Percentiles rank a stretch among this genome's conserved stretches.
These are phyloP conservation scores for Adiantum capillusveneris DNA, from an alignment of 75 land plant genomes.

Conservation along the genomic window DNA sequence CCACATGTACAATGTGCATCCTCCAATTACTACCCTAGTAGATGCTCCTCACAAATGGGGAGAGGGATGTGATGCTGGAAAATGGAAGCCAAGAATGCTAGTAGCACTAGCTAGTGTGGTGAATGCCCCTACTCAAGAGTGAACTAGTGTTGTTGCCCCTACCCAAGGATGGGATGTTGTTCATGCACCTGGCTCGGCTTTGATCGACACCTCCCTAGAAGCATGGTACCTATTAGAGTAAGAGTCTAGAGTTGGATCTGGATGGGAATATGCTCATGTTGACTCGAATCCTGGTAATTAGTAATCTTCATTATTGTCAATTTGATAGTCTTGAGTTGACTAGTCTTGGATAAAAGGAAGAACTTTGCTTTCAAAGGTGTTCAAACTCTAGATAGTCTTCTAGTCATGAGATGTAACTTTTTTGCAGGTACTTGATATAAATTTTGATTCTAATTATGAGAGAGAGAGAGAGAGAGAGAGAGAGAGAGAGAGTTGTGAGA, in stretches of 20 bases:
- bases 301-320: too few species aligned
- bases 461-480: too few species aligned
- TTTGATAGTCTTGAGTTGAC: too few species aligned
- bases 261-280: conserved; percentile 19
- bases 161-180: conserved; percentile 46
- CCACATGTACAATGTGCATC: conserved; percentile 16
- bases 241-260: too few species aligned
- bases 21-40: too few species aligned
- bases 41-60: conserved; percentile 13
- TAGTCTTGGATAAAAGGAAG: too few species aligned
- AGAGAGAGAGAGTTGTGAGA: too few species aligned
- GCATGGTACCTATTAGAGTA: not conserved
- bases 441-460: too few species aligned
- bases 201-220: conserved; percentile 2
- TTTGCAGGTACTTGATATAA: too few species aligned
- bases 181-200: conserved; percentile 20
- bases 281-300: not conserved
- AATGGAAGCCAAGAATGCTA: conserved; percentile 4
- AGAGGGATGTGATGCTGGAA: conserved; percentile 8
- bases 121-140: conserved; percentile 6
- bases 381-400: too few species aligned
- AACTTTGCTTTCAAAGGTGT: too few species aligned
- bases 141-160: not conserved
- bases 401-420: too few species aligned
- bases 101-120: conserved; percentile 10